A percentile compares a stretch with the other conserved stretches of the same genome.
Evolutionary conservation across 2,329 filamentous ascomycete species (phyloP).

Genomic region (Lachnellula subtilissima): DNA sequence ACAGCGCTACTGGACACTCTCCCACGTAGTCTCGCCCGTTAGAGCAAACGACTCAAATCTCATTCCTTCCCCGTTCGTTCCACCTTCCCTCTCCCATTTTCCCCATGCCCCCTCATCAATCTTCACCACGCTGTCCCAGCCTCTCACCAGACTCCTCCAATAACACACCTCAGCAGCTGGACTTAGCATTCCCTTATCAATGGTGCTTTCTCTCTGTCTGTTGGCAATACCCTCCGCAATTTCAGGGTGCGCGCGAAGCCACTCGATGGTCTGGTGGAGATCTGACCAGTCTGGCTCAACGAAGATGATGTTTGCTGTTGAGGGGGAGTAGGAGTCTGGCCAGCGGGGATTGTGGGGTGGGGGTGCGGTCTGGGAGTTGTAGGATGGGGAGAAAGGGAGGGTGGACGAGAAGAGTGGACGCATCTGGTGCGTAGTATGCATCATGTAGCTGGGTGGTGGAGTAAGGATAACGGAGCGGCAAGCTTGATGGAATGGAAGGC

Average conservation of each 20-base stretch:
- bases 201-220: slow-evolving; percentile 42
- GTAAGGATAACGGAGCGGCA: slow-evolving; percentile 45
- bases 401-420: slow-evolving; percentile 39
- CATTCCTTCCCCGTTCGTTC: slow-evolving; percentile 27
- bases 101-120: slow-evolving; percentile 35
- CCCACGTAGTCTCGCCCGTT: slow-evolving; percentile 18
- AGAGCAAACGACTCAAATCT: slow-evolving; percentile 29
- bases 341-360: slow-evolving; percentile 32
- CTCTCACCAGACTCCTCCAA: slow-evolving; percentile 45
- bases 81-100: slow-evolving; percentile 31
- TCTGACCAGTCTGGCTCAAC: slow-evolving; percentile 48
- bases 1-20: not conserved
- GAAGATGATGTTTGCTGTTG: slow-evolving; percentile 46
- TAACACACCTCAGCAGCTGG: slow-evolving; percentile 50
- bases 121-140: slow-evolving; percentile 42
- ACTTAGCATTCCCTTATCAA: slow-evolving; percentile 42
- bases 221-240: slow-evolving; percentile 44
- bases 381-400: slow-evolving; percentile 17
- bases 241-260: slow-evolving; percentile 40
- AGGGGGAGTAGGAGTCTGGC: slow-evolving; percentile 33
- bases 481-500: slow-evolving; percentile 47
- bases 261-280: slow-evolving; percentile 41
- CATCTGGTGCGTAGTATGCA: slow-evolving; percentile 46
- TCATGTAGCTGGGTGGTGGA: slow-evolving; percentile 44
- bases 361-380: not conserved